phyloP scores from a whole-genome alignment of 805 yeast species.

The Kodamaea hsintzibuensis region DNA sequence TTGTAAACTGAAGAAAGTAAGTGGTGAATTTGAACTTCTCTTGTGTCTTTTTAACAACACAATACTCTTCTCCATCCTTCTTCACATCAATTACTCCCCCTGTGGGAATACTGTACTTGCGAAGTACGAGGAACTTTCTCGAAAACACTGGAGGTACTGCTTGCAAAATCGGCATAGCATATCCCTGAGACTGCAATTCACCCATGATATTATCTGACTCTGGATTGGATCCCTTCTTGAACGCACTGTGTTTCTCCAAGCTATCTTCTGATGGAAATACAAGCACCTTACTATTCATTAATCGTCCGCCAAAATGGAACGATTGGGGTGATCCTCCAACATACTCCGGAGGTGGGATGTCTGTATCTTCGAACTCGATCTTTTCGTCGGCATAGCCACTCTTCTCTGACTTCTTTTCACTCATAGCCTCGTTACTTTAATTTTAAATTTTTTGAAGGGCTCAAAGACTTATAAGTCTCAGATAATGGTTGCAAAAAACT shows the following conservation, averaged over 20 bases:
- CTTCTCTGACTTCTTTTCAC: neutral
- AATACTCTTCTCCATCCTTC: slow-evolving; percentile 2
- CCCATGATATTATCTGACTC: neutral
- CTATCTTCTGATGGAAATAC: slow-evolving; percentile 4
- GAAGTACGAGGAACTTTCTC: slow-evolving; percentile 1
- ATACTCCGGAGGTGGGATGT: neutral
- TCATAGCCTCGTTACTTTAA: neutral
- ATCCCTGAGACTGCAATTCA: slow-evolving; percentile 5
- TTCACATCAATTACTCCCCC: neutral
- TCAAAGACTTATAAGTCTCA: neutral
- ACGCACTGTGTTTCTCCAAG: neutral
- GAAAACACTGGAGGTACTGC: neutral
- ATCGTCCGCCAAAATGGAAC: neutral
- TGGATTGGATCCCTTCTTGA: neutral
- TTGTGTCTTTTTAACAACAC: neutral
- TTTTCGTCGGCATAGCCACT: neutral
- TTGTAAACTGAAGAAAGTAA: neutral
- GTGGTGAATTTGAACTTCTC: neutral
- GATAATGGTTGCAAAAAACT: neutral
- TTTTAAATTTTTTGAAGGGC: neutral
- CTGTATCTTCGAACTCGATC: neutral
- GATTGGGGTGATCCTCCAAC: neutral
- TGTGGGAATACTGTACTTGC: neutral
- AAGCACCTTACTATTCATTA: neutral
- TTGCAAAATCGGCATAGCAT: slow-evolving; percentile 7